Evolutionary conservation across 108 stramenopile species (phyloP).

Genomic region (Fistulifera pelliculosa): DNA sequence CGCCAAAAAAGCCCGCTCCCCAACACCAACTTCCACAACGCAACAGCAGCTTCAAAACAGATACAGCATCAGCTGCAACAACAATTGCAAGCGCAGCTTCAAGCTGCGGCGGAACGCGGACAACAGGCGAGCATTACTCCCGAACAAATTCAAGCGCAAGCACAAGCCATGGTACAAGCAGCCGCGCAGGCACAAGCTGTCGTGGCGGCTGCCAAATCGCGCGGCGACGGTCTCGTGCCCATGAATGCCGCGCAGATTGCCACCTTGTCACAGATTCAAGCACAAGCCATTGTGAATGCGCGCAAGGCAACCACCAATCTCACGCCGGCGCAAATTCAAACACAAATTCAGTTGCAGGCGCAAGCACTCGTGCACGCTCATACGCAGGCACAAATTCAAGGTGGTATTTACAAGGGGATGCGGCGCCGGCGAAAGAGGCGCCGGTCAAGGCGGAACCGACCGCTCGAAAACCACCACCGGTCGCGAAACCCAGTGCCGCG

Average conservation of each 20-base stretch:
- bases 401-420: constrained; percentile 70
- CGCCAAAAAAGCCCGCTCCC: not conserved
- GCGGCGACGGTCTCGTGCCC: constrained; percentile 65
- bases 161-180: constrained; percentile 84
- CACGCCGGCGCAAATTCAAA: constrained; percentile 67
- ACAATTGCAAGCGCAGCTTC: constrained; percentile 70
- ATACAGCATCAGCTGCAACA: constrained; percentile 77
- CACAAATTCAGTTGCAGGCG: constrained; percentile 74
- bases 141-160: constrained; percentile 82
- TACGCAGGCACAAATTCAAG: constrained; percentile 74
- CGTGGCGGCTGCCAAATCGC: constrained; percentile 74
- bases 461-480: not conserved
- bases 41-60: constrained; percentile 60
- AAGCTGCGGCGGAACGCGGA: constrained; percentile 77
- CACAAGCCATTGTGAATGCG: constrained; percentile 83
- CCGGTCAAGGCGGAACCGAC: not conserved
- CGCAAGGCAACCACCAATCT: constrained; percentile 19
- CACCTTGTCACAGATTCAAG: constrained; percentile 71
- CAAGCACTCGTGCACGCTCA: constrained; percentile 75
- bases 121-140: constrained; percentile 83
- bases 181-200: constrained; percentile 86
- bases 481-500: not conserved
- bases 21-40: constrained; percentile 21
- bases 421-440: constrained; percentile 11
- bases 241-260: constrained; percentile 60